Base-by-base conservation (phyloP, 805 yeast species). In the Cyberlindnera xylosilytica region DNA sequence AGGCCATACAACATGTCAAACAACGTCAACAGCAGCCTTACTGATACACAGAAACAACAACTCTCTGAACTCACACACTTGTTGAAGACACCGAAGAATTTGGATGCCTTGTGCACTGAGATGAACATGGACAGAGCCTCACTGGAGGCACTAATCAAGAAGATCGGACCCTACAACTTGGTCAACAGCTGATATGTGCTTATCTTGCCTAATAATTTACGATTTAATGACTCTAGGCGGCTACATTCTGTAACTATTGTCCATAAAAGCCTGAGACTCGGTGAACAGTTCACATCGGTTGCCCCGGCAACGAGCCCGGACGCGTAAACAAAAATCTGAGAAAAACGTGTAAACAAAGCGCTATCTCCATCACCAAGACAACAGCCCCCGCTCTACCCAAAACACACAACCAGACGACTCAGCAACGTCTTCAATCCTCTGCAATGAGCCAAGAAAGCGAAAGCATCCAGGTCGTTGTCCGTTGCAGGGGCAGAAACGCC, bases 31-130 rank as follows among this genome's bases (percentile, higher is more conserved):
- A 34, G 47, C 6, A 39, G 38, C 11, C 28, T 48, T 4, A 39
- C 49, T n/a, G 56, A 53, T 1, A 6, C 22, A 3, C 57, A 56
- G 20, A 46, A 31, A 23, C 45, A 43, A 20, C 48, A 49, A 26
- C 26, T 50, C 4, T 34, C 34, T 9, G 48, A 49, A 24, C 49
- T 56, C 9, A 34, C 46, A 7, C 41, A 71, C 70, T 61, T 77
- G 12, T 51, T 83, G 22, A 70, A 71, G 44, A 73, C 76, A 17
- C 71, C 71, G 19, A 81, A 76, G 39, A 74, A 73, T 47, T 69
- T 81, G 49, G 91, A 83, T 53, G 68, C 76, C 4, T 80, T 87
- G 2, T 83, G 91, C 54, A 86, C 91, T 0, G 83, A 79, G 44
- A 64, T 87, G 52, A 76, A 72, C 36, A 71, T 72, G 54, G 72